A percentile compares a stretch with the other conserved stretches of the same genome.
Evolutionary conservation across 129 eudicot genomes (phyloP).

Genomic region (carrot (Daucus carota)): DNA sequence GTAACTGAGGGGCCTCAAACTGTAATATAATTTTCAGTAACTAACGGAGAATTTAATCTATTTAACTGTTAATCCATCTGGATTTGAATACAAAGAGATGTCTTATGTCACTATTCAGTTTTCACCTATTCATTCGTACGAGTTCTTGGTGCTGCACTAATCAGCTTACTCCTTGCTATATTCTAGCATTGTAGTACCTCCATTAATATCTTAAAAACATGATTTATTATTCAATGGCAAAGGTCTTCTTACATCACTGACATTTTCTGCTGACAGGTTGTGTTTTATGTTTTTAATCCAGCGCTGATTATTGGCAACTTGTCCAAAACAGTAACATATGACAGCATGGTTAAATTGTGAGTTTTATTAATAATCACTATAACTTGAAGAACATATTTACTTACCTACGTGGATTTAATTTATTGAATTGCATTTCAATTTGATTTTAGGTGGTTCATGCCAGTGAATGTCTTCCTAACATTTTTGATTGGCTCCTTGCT

Average conservation of each 20-base stretch:
- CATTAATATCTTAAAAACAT: not conserved
- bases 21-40: not conserved
- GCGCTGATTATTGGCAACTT: constrained; percentile 71
- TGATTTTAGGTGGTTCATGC: constrained; percentile 86
- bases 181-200: not conserved
- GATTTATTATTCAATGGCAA: no score
- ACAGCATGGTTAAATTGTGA: constrained; percentile 55
- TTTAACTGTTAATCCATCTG: not conserved
- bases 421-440: not conserved
- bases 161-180: not conserved
- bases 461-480: constrained; percentile 69
- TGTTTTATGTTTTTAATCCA: constrained; percentile 75
- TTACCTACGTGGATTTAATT: not conserved
- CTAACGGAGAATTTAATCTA: not conserved
- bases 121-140: not conserved
- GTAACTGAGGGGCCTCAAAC: not conserved
- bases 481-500: constrained; percentile 68
- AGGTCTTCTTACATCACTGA: not conserved
- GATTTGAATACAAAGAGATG: not conserved
- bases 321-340: constrained; percentile 61
- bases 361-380: constrained; percentile 11
- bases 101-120: no score
- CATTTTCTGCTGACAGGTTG: constrained; percentile 46
- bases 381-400: not conserved
- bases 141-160: not conserved